Conservation (phyloP, 1,284 basidiomycete species). For the Leucoagaricus sp. region DNA sequence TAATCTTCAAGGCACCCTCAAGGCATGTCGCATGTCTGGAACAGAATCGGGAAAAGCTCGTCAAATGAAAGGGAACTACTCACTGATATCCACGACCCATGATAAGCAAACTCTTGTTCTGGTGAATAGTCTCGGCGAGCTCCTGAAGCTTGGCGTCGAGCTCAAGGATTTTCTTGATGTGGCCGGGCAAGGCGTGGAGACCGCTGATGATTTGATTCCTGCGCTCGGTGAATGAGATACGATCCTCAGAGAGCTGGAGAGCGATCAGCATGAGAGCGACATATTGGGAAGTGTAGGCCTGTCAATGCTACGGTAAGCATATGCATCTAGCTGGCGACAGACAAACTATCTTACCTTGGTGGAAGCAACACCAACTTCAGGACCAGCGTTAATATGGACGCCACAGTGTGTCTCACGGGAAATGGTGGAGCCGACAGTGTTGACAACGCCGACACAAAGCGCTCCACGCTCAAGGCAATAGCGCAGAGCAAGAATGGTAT, state of each 20-base stretch:
- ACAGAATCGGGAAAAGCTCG: background rate
- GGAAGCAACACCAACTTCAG: constrained; percentile 99
- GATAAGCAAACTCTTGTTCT: constrained; percentile 89
- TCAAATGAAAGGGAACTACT: constrained; percentile 26
- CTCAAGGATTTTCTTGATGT: constrained; percentile 89
- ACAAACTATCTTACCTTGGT: constrained; percentile 74
- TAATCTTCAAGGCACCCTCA: constrained; percentile 99
- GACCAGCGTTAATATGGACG: constrained; percentile 99
- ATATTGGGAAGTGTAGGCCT: constrained; percentile 99
- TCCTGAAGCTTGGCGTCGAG: constrained; percentile 82
- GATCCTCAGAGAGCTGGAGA: constrained; percentile 95
- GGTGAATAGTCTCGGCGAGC: constrained; percentile 79
- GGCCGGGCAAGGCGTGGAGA: constrained; percentile 85
- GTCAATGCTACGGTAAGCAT: constrained; percentile 16
- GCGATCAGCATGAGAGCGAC: constrained; percentile 99
- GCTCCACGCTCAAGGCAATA: constrained; percentile 98
- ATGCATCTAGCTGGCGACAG: constrained; percentile 4
- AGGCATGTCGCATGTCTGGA: constrained; percentile 89
- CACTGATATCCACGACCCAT: constrained; percentile 99
- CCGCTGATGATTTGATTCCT: constrained; percentile 95
- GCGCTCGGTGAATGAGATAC: constrained; percentile 89
- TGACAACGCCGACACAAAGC: constrained; percentile 95
- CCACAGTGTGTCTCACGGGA: constrained; percentile 99
- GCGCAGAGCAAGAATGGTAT: constrained; percentile 94
- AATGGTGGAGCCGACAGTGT: constrained; percentile 97